Base-by-base conservation (phyloP, 2,329 filamentous ascomycete genomes). In the Ramularia collo-cygni region DNA sequence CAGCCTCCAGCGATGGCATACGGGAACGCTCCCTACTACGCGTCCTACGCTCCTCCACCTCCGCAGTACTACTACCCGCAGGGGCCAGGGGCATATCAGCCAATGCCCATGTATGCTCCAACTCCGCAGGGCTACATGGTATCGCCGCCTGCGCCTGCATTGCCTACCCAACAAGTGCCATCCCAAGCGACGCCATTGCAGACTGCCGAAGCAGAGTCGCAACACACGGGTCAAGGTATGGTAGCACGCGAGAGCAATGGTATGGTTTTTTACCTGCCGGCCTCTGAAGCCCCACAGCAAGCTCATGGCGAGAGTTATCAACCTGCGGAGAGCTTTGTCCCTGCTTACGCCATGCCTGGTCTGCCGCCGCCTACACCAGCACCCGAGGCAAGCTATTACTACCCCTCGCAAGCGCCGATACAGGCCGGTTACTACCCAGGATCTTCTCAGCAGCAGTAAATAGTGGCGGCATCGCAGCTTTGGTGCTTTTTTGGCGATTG, bases 221-320 rank as follows among this genome's bases (percentile, higher is more conserved):
- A 39, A 24, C 32, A 34, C 14, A 37, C 43, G 31, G 16, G 34
- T 13, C 44, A 44, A 5, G 71, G 70, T 13, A 76, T 76, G 42
- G 74, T 83, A 14, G 86, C 87, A 0, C 89, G 95, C 62, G 90
- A 96, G 67, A 81, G 82, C 48, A 94, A 95, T 53, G 92, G 92
- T 46, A 96, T 93, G 76, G 88, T 95, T 1, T 96, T 94, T 63
- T 98, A 95, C 61, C 89, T 58, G 28, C 55, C 57, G 4, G 55
- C 55, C 9, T 52, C 55, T 0, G 56, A 61, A 36, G 58, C 55
- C 14, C 45, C 46, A n/a, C 44, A 50, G 21, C 49, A 53, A 29
- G 21, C 49, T 8, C 48, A 54, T 17, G 46, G 44, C 16, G 50
- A 54, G 28, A 43, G 45, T 26, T 61, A 59, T 36, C 55, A 59